Evolutionary conservation across 1,139 yeast species (phyloP).

Genomic region (Kurtzmaniella quercitrusa): DNA sequence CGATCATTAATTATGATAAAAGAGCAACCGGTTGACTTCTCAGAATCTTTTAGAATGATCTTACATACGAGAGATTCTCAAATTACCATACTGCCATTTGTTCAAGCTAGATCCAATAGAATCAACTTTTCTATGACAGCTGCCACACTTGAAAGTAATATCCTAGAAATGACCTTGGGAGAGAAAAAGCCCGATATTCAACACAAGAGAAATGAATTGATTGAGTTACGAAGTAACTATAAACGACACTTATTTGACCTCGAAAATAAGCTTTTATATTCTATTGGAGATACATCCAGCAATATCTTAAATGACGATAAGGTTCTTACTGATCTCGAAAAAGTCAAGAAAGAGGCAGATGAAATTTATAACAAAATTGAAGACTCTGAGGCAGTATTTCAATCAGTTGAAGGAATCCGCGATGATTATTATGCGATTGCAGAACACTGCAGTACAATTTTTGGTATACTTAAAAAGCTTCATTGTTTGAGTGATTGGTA

Average conservation of each 20-base stretch:
- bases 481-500: slow-evolving; percentile 49
- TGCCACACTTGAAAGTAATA: slow-evolving; percentile 59
- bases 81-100: slow-evolving; percentile 46
- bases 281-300: slow-evolving; percentile 56
- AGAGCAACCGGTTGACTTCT: slow-evolving; percentile 59
- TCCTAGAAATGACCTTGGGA: slow-evolving; percentile 54
- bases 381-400: slow-evolving; percentile 53
- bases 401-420: slow-evolving; percentile 46
- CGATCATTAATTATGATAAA: slow-evolving; percentile 61
- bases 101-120: slow-evolving; percentile 56
- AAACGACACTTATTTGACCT: slow-evolving; percentile 48
- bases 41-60: slow-evolving; percentile 57
- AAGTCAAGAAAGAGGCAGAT: slow-evolving; percentile 58
- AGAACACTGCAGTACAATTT: slow-evolving; percentile 48
- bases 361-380: slow-evolving; percentile 50
- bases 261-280: slow-evolving; percentile 58
- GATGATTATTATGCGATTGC: slow-evolving; percentile 52
- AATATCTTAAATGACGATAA: slow-evolving; percentile 66
- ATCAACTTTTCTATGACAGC: slow-evolving; percentile 72
- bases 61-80: slow-evolving; percentile 61
- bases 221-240: slow-evolving; percentile 58
- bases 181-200: slow-evolving; percentile 67
- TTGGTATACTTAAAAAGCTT: slow-evolving; percentile 38
- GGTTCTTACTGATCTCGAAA: slow-evolving; percentile 57
- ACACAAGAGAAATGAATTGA: slow-evolving; percentile 47